phyloP scores from a whole-genome alignment of 2,329 filamentous ascomycete genomes.

The Madurella mycetomatis region DNA sequence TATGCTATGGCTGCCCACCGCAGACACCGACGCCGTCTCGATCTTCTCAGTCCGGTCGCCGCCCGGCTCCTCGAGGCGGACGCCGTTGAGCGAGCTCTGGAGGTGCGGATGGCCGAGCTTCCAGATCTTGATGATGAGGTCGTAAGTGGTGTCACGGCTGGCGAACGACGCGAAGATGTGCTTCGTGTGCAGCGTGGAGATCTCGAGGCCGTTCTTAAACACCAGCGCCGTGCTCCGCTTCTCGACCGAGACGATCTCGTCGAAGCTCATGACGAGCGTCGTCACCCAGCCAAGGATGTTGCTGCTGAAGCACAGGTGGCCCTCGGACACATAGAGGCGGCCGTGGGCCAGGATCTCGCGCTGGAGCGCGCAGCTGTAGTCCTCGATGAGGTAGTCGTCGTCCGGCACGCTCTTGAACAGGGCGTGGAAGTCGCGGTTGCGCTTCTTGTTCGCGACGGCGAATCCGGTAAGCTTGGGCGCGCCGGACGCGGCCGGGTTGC shows the following conservation, averaged over 20 bases:
- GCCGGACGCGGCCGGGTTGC: conserved; percentile 54
- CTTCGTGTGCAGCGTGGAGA: conserved; percentile 90
- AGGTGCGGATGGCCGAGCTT: conserved; percentile 91
- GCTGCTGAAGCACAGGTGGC: conserved; percentile 96
- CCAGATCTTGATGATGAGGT: conserved; percentile 97
- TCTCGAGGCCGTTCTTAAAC: conserved; percentile 96
- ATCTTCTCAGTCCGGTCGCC: conserved; percentile 90
- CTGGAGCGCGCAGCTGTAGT: conserved; percentile 95
- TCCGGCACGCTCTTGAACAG: conserved; percentile 96
- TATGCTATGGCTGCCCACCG: conserved; percentile 46
- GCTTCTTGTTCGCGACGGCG: conserved; percentile 90
- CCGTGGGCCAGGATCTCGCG: conserved; percentile 93
- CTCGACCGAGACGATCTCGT: conserved; percentile 94
- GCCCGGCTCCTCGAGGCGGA: conserved; percentile 72
- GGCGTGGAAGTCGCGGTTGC: conserved; percentile 91
- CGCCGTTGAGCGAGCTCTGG: conserved; percentile 86
- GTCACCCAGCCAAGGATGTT: conserved; percentile 99
- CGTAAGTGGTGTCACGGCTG: conserved; percentile 91
- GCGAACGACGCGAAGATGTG: conserved; percentile 96
- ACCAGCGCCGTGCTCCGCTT: conserved; percentile 93
- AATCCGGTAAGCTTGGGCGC: conserved; percentile 85
- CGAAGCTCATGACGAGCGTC: conserved; percentile 95
- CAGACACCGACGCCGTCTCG: conserved; percentile 41
- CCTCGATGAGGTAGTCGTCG: conserved; percentile 96
- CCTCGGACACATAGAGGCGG: conserved; percentile 91